Conservation (phyloP, 257 asterid species). For the Gardenia jasminoides region DNA sequence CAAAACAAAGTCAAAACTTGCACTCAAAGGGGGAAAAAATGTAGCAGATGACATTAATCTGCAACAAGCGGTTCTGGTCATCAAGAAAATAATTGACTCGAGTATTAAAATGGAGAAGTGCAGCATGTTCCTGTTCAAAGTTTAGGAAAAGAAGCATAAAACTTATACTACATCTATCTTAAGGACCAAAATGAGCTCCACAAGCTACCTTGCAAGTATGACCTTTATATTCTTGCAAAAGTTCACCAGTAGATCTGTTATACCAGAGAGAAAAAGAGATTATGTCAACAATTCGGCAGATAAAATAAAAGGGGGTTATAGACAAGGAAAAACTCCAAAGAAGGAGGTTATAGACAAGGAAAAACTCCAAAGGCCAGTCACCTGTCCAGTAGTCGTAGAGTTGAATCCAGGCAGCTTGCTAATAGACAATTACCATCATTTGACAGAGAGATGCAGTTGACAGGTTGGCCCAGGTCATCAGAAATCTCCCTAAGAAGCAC, state of each 20-base stretch:
- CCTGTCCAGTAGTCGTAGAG: slow-evolving; percentile 86
- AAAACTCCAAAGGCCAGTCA: slow-evolving; percentile 23
- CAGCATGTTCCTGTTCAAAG: neutral
- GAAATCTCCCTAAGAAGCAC: slow-evolving; percentile 68
- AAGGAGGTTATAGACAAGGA: neutral
- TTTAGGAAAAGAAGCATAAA: neutral
- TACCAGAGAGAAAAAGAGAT: slow-evolving; percentile 9
- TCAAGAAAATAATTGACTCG: neutral
- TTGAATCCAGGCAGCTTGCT: slow-evolving; percentile 92
- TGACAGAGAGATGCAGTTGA: slow-evolving; percentile 90
- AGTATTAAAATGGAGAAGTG: neutral
- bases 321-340: neutral
- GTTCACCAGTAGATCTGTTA: slow-evolving; percentile 75
- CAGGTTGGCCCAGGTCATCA: slow-evolving; percentile 84
- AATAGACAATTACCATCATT: slow-evolving; percentile 84
- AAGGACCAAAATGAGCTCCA: slow-evolving; percentile 12
- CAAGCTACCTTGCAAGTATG: slow-evolving; percentile 85
- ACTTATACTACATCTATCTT: neutral
- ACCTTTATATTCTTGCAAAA: slow-evolving; percentile 90
- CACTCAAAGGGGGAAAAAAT: neutral
- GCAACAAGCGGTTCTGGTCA: neutral
- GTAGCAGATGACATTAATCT: neutral
- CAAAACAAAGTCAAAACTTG: neutral
- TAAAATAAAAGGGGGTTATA: neutral
- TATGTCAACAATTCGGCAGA: neutral